A percentile compares a stretch with the other conserved stretches of the same genome.
Conservation (phyloP, 2,329 filamentous ascomycete species). For the Fusarium nurragi region DNA sequence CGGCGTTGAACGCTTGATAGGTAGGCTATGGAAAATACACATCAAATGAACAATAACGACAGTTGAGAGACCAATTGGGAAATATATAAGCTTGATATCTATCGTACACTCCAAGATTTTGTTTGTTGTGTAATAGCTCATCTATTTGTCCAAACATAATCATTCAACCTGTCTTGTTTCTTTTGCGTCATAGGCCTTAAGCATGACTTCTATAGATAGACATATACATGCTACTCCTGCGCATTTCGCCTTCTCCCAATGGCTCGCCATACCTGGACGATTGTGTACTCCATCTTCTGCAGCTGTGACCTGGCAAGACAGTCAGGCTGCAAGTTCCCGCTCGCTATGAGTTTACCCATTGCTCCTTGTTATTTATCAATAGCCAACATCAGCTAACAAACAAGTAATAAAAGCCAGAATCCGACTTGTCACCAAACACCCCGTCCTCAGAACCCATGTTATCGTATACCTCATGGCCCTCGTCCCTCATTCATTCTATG, state of each 20-base stretch:
- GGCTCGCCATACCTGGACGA: background rate
- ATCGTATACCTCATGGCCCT: constrained; percentile 39
- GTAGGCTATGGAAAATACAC: constrained; percentile 42
- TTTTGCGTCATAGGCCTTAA: constrained; percentile 1
- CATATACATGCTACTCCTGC: constrained; percentile 8
- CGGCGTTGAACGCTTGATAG: constrained; percentile 48
- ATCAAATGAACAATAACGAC: constrained; percentile 21
- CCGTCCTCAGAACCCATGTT: constrained; percentile 26
- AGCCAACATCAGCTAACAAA: background rate
- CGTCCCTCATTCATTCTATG: constrained; percentile 23
- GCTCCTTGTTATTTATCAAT: background rate
- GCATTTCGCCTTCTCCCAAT: background rate
- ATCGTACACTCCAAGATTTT: background rate
- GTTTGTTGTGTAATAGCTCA: no score
- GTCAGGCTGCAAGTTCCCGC: background rate
- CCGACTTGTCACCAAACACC: constrained; percentile 22
- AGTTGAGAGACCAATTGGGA: background rate
- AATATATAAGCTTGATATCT: background rate
- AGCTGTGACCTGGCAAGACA: background rate
- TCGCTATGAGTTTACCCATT: background rate
- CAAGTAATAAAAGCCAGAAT: constrained; percentile 7
- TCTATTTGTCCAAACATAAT: no score
- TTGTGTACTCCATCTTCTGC: background rate
- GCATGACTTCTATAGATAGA: constrained; percentile 15
- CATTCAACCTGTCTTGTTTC: background rate